Base-by-base conservation (phyloP, 176 grass and related monocot species). In the Areca catechu region DNA sequence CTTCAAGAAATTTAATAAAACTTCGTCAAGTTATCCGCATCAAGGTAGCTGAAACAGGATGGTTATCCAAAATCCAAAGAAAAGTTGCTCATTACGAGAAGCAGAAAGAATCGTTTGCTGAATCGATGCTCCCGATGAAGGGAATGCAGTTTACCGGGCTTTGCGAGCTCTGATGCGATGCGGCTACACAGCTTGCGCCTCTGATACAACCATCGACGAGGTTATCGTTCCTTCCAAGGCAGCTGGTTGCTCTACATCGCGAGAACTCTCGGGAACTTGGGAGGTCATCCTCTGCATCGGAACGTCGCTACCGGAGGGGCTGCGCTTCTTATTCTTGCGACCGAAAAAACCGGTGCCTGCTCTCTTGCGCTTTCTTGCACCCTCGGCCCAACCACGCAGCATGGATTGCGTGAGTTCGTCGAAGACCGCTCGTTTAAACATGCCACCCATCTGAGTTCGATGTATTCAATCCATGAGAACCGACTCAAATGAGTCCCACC, bases 371-470 rank as follows among this genome's bases (percentile, higher is more conserved):
- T n/a, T 20, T 21, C 18, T 16, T 16, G 5, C 48, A 22, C 4
- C 22, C 48, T 28, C 29, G 12, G 1, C 56, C 68, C 68, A 71
- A 12, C 0, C 4, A 3, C 19, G 21, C 16, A 70, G 20, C 18
- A 16, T 1, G 1, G 1, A 2, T 20, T 50, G 30, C 1, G 27
- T 1, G 4, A 15, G 1, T 10, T 58, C 55, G 12, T 49, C 3
- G 14, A 70, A 70, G 49, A 70, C 50, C 1, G 55, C 28, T 18
- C n/a, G 16, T 28, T 70, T 70, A 34, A 25, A 70, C 54, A 19
- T 27, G 22, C 20, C 54, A 12, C 67, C 67, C 67, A 70, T 70
- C 67, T 70, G 56, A 70, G 50, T 16, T 19, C 9, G 0, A 4
- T 25, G 37, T 50, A 59, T 12, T 24, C 10, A 27, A 19, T 27